Evolutionary conservation across 805 yeast genomes (phyloP).

Genomic region (Yarrowia sp.): DNA sequence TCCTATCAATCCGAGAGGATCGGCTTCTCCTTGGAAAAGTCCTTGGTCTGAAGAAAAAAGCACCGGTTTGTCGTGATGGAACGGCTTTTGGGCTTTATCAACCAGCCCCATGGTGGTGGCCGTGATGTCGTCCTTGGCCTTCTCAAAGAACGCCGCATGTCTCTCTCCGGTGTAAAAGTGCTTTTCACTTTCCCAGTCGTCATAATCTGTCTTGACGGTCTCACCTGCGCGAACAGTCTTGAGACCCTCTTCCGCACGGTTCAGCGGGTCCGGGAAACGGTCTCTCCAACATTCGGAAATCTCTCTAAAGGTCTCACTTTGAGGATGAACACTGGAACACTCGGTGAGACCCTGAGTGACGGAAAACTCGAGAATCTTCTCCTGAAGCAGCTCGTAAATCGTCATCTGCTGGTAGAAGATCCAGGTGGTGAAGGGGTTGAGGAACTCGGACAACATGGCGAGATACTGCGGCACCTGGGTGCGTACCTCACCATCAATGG

Average conservation of each 20-base stretch:
- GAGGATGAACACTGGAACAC: slow-evolving; percentile 26
- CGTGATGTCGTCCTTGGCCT: slow-evolving; percentile 53
- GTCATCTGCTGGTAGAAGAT: slow-evolving; percentile 46
- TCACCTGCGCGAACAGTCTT: slow-evolving; percentile 45
- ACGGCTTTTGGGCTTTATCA: slow-evolving; percentile 31
- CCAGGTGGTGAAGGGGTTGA: slow-evolving; percentile 47
- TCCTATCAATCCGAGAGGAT: slow-evolving; percentile 41
- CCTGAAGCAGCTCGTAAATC: slow-evolving; percentile 44
- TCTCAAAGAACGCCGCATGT: slow-evolving; percentile 51
- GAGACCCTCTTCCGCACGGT: slow-evolving; percentile 46
- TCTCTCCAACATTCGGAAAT: slow-evolving; percentile 47
- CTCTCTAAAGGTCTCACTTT: slow-evolving; percentile 40
- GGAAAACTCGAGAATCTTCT: slow-evolving; percentile 43
- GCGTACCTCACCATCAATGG: slow-evolving; percentile 47
- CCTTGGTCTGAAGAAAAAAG: slow-evolving; percentile 46
- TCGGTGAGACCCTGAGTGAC: slow-evolving; percentile 44
- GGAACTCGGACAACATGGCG: slow-evolving; percentile 47
- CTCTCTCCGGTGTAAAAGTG: slow-evolving; percentile 36
- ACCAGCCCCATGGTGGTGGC: slow-evolving; percentile 40
- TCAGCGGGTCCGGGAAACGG: slow-evolving; percentile 46
- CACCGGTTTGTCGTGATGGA: slow-evolving; percentile 38
- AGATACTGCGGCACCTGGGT: slow-evolving; percentile 47
- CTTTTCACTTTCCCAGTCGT: slow-evolving; percentile 42
- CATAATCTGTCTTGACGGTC: slow-evolving; percentile 46
- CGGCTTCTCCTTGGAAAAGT: slow-evolving; percentile 46